Conservation (phyloP, 2,329 filamentous ascomycete genomes). For the Apiospora hydei region DNA sequence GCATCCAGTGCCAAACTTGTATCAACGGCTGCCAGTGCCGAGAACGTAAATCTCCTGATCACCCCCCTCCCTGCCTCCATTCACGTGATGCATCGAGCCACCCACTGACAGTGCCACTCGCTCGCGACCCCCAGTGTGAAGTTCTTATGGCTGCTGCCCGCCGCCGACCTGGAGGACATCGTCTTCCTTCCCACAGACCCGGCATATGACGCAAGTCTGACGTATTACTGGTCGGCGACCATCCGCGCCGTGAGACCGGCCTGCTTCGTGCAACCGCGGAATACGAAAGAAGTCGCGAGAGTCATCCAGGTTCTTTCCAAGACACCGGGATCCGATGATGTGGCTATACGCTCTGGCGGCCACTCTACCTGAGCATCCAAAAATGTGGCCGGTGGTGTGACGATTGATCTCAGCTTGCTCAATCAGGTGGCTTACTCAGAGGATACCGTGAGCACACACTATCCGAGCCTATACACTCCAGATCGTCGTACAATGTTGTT, state of each 20-base stretch:
- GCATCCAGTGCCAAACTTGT: not conserved
- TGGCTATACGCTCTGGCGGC: not conserved
- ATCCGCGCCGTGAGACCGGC: not conserved
- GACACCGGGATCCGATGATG: not conserved
- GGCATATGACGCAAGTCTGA: conserved; percentile 21
- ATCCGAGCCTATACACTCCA: conserved; percentile 20
- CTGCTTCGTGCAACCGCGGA: conserved; percentile 22
- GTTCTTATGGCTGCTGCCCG: not conserved
- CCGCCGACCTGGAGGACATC: conserved; percentile 1
- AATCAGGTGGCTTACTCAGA: conserved; percentile 42
- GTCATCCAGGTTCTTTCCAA: conserved; percentile 1
- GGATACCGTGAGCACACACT: conserved; percentile 39
- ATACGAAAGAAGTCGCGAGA: conserved; percentile 11
- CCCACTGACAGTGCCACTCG: not conserved
- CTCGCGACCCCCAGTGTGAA: not conserved
- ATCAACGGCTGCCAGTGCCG: not conserved
- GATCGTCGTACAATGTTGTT: not conserved
- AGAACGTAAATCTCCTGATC: not conserved
- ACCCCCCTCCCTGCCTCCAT: not conserved
- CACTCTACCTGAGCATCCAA: conserved; percentile 37
- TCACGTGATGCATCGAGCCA: not conserved
- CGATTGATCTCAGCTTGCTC: conserved; percentile 51
- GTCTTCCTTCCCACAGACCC: conserved; percentile 1
- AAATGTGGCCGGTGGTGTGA: conserved; percentile 52
- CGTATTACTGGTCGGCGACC: conserved; percentile 21